Conservation (phyloP, 2,329 filamentous ascomycete genomes). For the Phialophora chinensis region DNA sequence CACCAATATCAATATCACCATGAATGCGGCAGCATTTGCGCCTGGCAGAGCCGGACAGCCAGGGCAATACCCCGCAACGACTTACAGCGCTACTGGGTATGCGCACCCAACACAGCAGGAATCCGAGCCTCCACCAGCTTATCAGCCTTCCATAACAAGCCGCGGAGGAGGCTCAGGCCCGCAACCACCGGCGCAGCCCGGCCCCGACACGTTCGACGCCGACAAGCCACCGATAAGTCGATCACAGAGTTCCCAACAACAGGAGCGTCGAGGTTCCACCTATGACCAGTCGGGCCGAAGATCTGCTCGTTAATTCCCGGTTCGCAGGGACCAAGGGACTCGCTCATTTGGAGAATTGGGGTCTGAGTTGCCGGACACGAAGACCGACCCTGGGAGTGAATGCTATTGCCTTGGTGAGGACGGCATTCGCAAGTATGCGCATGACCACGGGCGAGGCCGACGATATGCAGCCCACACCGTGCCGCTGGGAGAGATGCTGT, state of each 20-base stretch:
- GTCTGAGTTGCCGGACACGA: not conserved
- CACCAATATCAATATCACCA: constrained; percentile 20
- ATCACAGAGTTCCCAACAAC: constrained; percentile 22
- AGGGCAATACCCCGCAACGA: constrained; percentile 11
- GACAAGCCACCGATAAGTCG: constrained; percentile 16
- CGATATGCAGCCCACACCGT: not conserved
- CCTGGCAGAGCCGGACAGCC: constrained; percentile 8
- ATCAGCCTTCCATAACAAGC: constrained; percentile 25
- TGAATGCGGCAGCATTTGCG: constrained; percentile 16
- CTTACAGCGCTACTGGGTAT: constrained; percentile 20
- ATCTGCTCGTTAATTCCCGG: constrained; percentile 10
- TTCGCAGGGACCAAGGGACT: no score
- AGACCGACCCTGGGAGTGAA: not conserved
- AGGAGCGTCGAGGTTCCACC: constrained; percentile 18
- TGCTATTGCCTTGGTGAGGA: not conserved
- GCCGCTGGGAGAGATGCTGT: not conserved
- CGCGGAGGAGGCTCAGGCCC: constrained; percentile 20
- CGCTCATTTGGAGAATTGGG: not conserved
- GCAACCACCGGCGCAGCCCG: constrained; percentile 29
- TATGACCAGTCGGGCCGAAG: constrained; percentile 23
- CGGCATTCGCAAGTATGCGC: not conserved
- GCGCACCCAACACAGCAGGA: constrained; percentile 4
- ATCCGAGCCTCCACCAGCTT: constrained; percentile 24
- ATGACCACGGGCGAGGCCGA: not conserved
- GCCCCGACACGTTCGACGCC: constrained; percentile 31